A percentile compares a stretch with the other conserved stretches of the same genome.
These are phyloP conservation scores for Fusarium acutatum DNA, from an alignment of 2,329 filamentous ascomycete genomes.

Conservation along the genomic window DNA sequence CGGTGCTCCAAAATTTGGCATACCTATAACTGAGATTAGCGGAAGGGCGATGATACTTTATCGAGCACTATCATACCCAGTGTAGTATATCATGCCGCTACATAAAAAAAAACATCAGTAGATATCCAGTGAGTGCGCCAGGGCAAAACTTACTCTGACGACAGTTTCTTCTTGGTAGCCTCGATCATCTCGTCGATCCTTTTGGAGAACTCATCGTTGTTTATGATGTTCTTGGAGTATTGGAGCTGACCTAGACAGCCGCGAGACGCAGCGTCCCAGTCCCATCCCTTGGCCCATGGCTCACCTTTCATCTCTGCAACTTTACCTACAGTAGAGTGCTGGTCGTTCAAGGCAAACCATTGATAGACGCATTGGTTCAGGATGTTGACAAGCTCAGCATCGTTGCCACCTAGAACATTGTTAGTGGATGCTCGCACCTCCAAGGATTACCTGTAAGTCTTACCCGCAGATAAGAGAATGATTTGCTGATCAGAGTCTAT, in stretches of 20 bases:
- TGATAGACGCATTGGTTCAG: constrained; percentile 12
- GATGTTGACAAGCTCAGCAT: constrained; percentile 11
- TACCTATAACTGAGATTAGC: neutral
- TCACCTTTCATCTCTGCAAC: neutral
- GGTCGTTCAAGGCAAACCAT: neutral
- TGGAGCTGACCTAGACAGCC: neutral
- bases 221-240: neutral
- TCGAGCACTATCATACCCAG: neutral
- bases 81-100: constrained; percentile 17
- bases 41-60: rapidly evolving
- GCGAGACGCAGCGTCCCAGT: neutral
- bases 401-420: neutral
- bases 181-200: neutral
- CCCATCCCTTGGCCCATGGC: neutral
- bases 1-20: constrained; percentile 15
- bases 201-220: neutral
- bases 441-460: rapidly evolving
- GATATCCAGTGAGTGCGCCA: neutral
- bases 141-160: neutral
- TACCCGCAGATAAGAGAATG: neutral
- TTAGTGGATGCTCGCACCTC: rapidly evolving
- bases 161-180: neutral
- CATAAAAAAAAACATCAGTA: rapidly evolving
- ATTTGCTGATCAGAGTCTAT: neutral
- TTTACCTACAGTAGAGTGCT: neutral